phyloP scores from a whole-genome alignment of 2,329 filamentous ascomycete species.

The Leptodontidium sp. region DNA sequence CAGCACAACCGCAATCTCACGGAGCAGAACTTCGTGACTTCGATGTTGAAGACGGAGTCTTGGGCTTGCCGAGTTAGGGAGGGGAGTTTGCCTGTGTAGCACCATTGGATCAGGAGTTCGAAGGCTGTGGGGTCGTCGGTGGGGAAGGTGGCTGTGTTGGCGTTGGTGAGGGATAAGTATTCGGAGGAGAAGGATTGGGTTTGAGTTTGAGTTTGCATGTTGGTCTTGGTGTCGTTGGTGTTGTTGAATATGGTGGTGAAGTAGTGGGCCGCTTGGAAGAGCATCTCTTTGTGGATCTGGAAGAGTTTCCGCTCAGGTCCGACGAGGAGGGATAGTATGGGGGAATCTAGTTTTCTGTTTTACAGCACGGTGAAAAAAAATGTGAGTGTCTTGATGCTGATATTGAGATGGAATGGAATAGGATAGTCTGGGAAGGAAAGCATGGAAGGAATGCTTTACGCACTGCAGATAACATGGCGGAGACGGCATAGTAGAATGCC shows the following conservation, averaged over 20 bases:
- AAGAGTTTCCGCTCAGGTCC: slow-evolving; percentile 9
- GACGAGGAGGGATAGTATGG: background rate
- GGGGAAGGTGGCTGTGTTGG: background rate
- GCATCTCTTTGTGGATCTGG: slow-evolving; percentile 25
- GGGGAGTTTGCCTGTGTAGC: background rate
- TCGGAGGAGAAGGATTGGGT: too few relatives aligned
- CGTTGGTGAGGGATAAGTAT: background rate
- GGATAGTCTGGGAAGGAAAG: background rate
- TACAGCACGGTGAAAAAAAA: background rate
- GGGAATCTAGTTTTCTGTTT: slow-evolving; percentile 8
- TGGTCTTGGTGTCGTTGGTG: slow-evolving; percentile 1
- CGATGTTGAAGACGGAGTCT: background rate
- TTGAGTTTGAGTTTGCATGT: background rate
- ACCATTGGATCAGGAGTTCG: slow-evolving; percentile 5
- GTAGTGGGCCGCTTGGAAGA: slow-evolving; percentile 22
- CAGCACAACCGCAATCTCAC: slow-evolving; percentile 21
- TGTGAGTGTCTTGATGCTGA: too few relatives aligned
- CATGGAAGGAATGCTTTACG: background rate
- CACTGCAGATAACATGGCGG: slow-evolving; percentile 2
- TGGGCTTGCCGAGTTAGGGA: background rate
- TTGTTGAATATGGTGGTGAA: slow-evolving; percentile 27
- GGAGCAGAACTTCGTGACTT: slow-evolving; percentile 12
- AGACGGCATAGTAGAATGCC: background rate
- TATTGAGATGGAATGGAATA: background rate
- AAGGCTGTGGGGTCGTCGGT: slow-evolving; percentile 6